Evolutionary conservation across 257 asterid species (phyloP).

Genomic region (Solanum bukasovii): DNA sequence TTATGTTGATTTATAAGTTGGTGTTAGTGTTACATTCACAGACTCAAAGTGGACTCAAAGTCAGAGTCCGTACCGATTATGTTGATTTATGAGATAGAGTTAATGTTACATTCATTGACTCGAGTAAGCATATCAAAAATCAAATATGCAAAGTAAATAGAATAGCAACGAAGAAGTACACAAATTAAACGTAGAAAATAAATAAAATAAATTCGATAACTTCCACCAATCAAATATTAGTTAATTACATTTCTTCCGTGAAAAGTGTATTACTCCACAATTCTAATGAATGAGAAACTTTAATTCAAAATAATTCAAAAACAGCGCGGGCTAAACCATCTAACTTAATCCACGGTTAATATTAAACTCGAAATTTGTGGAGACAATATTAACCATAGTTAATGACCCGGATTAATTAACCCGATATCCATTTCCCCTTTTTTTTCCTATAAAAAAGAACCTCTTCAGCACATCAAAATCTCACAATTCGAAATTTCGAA

Average conservation of each 20-base stretch:
- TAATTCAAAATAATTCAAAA: neutral
- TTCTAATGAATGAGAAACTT: neutral
- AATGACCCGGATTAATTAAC: neutral
- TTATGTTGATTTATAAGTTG: too few species aligned
- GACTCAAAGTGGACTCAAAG: too few species aligned
- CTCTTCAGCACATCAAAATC: accelerated
- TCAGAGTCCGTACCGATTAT: too few species aligned
- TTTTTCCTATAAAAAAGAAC: neutral
- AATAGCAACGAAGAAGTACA: neutral
- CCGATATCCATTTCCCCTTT: neutral
- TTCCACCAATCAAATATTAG: neutral
- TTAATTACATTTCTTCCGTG: neutral
- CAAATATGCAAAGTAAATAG: neutral
- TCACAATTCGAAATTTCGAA: neutral
- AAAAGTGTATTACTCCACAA: neutral
- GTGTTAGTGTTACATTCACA: too few species aligned
- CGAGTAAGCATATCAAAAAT: too few species aligned
- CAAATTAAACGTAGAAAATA: neutral
- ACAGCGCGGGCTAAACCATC: neutral
- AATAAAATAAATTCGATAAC: neutral
- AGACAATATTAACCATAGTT: neutral
- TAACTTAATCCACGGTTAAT: neutral
- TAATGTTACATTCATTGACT: neutral
- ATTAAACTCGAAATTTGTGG: neutral
- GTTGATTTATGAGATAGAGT: too few species aligned